Evolutionary conservation across 176 grass and related monocot genomes (phyloP).

Genomic region (Metroxylon sagu): DNA sequence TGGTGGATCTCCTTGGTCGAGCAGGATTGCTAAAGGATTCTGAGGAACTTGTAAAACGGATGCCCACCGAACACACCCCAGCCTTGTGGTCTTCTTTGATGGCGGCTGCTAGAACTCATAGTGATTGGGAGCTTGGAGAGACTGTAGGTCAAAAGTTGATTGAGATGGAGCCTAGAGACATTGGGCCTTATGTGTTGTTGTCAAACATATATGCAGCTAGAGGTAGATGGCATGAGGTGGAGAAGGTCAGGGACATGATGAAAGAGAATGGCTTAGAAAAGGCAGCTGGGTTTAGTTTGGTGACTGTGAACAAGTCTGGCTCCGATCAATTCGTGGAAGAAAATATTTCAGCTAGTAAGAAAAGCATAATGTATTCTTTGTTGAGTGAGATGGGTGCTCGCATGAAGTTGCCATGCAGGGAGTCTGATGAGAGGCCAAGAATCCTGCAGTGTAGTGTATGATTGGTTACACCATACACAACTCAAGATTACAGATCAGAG

Average conservation of each 20-base stretch:
- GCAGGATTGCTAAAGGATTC: slow-evolving; percentile 42
- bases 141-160: slow-evolving; percentile 58
- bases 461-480: too few species aligned
- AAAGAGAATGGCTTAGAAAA: slow-evolving; percentile 19
- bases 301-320: not conserved
- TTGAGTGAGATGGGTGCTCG: slow-evolving; percentile 25
- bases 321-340: not conserved
- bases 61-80: slow-evolving; percentile 16
- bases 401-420: slow-evolving; percentile 23
- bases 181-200: slow-evolving; percentile 38
- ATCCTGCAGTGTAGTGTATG: not conserved
- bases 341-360: slow-evolving; percentile 2
- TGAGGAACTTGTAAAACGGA: slow-evolving; percentile 12
- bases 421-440: not conserved
- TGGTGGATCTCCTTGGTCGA: slow-evolving; percentile 60
- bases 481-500: too few species aligned
- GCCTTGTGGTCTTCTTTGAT: slow-evolving; percentile 38
- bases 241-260: slow-evolving; percentile 53
- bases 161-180: slow-evolving; percentile 37
- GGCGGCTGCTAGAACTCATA: slow-evolving; percentile 27
- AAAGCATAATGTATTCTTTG: slow-evolving; percentile 16
- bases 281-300: slow-evolving; percentile 26
- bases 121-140: slow-evolving; percentile 39
- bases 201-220: slow-evolving; percentile 50
- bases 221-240: slow-evolving; percentile 54